Evolutionary conservation across 176 grass and related monocot species (phyloP).

Genomic region (Poa annua): DNA sequence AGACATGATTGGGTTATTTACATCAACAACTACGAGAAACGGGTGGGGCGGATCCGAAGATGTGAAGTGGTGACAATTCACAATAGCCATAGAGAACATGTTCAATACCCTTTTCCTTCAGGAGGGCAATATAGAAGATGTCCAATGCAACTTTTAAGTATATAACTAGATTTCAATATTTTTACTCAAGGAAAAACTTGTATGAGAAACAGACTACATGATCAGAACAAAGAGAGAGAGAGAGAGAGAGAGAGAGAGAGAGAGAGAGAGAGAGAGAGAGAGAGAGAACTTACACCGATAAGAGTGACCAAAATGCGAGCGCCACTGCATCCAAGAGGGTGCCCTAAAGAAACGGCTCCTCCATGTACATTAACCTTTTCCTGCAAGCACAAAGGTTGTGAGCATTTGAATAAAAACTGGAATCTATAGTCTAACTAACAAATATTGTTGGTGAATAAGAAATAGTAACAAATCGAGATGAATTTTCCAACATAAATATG

Average conservation of each 20-base stretch:
- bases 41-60: fast-evolving
- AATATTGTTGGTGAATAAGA: neutral
- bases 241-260: no score
- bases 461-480: neutral
- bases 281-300: slow-evolving; percentile 58
- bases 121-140: neutral
- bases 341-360: slow-evolving; percentile 85
- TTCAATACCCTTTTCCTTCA: neutral
- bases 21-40: neutral
- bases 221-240: neutral
- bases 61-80: neutral
- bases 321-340: slow-evolving; percentile 93
- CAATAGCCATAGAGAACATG: neutral
- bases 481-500: neutral
- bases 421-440: neutral
- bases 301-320: slow-evolving; percentile 87
- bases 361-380: slow-evolving; percentile 96
- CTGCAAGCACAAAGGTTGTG: slow-evolving; percentile 31
- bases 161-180: neutral
- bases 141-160: neutral
- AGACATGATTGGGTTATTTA: neutral
- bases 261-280: no score
- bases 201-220: neutral
- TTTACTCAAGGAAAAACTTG: neutral
- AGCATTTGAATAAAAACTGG: neutral